These are phyloP conservation scores for Diplosphaera chodatii DNA, from an alignment of 139 green algal species.

Conservation along the genomic window DNA sequence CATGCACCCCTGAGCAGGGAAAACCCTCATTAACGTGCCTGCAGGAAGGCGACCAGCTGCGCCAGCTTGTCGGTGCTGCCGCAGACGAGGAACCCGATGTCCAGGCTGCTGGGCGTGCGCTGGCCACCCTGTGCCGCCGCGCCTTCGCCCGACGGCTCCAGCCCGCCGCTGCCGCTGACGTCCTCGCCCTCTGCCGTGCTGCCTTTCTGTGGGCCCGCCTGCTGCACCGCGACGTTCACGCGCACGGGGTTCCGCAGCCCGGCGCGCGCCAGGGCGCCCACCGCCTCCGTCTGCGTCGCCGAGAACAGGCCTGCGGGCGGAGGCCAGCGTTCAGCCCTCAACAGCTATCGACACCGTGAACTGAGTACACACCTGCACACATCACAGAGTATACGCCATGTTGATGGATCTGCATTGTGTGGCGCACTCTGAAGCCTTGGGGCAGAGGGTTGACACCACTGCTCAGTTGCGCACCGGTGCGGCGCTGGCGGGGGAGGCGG, in stretches of 20 bases:
- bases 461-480: conserved; percentile 44
- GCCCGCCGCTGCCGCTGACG: background rate
- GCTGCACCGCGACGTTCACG: conserved; percentile 56
- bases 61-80: conserved; percentile 62
- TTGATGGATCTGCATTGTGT: too few species aligned
- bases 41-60: conserved; percentile 53
- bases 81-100: conserved; percentile 57
- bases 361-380: too few species aligned
- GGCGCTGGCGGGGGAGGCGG: conserved; percentile 78
- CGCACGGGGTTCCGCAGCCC: conserved; percentile 88
- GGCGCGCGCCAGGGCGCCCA: conserved; percentile 79
- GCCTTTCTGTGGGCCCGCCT: conserved; percentile 1
- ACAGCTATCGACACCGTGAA: too few species aligned
- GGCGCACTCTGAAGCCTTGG: too few species aligned
- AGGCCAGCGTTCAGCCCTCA: background rate
- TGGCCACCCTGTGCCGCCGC: conserved; percentile 16
- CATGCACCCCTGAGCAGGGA: too few species aligned
- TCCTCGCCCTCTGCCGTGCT: conserved; percentile 1
- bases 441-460: too few species aligned
- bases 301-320: conserved; percentile 79
- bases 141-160: background rate
- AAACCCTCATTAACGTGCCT: too few species aligned
- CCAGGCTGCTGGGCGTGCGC: conserved; percentile 63
- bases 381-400: background rate
- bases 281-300: conserved; percentile 89